Percentiles rank a stretch among this genome's conserved stretches.
phyloP scores from a whole-genome alignment of 108 stramenopile species.

The Cyclostephanos tholiformis region DNA sequence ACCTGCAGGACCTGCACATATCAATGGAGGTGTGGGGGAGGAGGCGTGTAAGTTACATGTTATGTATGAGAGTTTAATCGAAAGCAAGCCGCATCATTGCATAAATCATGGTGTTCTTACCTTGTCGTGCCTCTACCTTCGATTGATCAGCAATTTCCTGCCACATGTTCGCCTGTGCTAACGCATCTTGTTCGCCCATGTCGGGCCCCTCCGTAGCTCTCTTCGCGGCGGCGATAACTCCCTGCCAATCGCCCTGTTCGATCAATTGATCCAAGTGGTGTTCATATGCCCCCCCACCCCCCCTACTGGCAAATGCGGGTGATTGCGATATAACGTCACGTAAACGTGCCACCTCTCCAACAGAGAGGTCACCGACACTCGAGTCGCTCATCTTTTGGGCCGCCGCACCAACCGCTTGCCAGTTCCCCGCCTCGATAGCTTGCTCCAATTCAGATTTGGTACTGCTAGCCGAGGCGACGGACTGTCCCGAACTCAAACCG shows the following conservation, averaged over 20 bases:
- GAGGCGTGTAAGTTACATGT: too few species aligned
- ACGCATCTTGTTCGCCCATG: constrained; percentile 81
- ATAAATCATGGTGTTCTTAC: constrained; percentile 8
- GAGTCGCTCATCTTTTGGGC: constrained; percentile 63
- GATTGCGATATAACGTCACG: constrained; percentile 41
- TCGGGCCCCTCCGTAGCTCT: constrained; percentile 38
- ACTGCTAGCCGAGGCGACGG: constrained; percentile 32
- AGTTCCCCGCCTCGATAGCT: constrained; percentile 86
- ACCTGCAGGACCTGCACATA: constrained; percentile 41
- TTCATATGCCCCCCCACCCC: constrained; percentile 28
- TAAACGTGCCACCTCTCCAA: constrained; percentile 39
- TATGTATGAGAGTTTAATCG: not conserved
- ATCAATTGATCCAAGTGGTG: constrained; percentile 77
- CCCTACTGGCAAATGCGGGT: constrained; percentile 17
- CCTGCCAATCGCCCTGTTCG: constrained; percentile 83
- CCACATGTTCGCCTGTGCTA: constrained; percentile 85
- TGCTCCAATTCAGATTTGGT: constrained; percentile 52
- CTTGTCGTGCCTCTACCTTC: constrained; percentile 63
- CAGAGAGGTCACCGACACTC: constrained; percentile 39
- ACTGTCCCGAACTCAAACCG: constrained; percentile 21
- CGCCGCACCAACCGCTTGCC: constrained; percentile 86
- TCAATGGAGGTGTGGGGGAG: not conserved
- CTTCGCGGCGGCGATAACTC: constrained; percentile 76
- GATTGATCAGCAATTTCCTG: constrained; percentile 81
- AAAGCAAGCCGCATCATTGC: not conserved